These are phyloP conservation scores for Saccharomyces mikatae DNA, from an alignment of 805 yeast species.

Conservation along the genomic window DNA sequence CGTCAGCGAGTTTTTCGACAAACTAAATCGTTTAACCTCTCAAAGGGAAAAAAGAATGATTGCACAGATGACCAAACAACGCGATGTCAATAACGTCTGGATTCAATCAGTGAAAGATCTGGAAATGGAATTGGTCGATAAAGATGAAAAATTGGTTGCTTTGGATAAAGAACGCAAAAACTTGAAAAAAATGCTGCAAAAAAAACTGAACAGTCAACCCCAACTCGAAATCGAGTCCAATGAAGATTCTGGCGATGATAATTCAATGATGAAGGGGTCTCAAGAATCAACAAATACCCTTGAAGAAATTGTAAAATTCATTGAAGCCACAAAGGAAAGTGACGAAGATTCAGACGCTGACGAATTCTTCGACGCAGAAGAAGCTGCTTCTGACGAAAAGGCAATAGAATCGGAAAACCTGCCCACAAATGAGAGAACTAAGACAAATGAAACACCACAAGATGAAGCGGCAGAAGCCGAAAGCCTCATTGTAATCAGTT, in stretches of 20 bases:
- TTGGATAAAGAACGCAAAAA: slow-evolving; percentile 54
- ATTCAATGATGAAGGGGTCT: slow-evolving; percentile 3
- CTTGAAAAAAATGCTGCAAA: slow-evolving; percentile 44
- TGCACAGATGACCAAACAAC: slow-evolving; percentile 52
- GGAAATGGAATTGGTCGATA: slow-evolving; percentile 55
- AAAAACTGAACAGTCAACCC: slow-evolving; percentile 26
- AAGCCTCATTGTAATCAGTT: slow-evolving; percentile 7
- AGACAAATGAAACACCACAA: not conserved
- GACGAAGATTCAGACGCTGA: slow-evolving; percentile 42
- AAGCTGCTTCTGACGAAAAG: slow-evolving; percentile 14
- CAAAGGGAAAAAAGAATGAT: slow-evolving; percentile 36
- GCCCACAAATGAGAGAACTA: not conserved
- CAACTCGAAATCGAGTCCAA: slow-evolving; percentile 19
- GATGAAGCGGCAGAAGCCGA: not conserved
- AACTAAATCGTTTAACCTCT: slow-evolving; percentile 26
- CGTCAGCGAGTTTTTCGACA: slow-evolving; percentile 19
- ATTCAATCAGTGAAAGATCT: slow-evolving; percentile 62
- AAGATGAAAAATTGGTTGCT: slow-evolving; percentile 53
- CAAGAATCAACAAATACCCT: slow-evolving; percentile 17
- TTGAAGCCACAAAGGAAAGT: slow-evolving; percentile 19
- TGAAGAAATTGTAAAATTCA: slow-evolving; percentile 23
- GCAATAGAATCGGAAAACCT: not conserved
- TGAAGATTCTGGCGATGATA: not conserved
- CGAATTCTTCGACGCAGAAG: slow-evolving; percentile 75
- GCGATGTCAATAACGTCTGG: slow-evolving; percentile 67